These are phyloP conservation scores for Geoglossum cookeanum DNA, from an alignment of 2,329 filamentous ascomycete species.

Conservation along the genomic window DNA sequence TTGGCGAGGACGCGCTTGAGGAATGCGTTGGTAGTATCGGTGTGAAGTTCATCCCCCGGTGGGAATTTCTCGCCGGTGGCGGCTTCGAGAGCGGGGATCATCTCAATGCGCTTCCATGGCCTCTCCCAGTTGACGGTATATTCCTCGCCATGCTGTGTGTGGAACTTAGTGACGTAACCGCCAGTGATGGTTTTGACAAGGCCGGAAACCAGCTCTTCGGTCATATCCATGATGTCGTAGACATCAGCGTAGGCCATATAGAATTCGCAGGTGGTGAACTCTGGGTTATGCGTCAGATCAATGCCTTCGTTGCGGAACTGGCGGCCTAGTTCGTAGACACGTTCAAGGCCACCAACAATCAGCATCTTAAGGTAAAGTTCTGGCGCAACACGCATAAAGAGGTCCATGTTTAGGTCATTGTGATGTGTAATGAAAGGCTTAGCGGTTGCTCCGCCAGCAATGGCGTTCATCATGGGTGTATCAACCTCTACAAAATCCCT, in stretches of 20 bases:
- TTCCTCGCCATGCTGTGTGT: conserved; percentile 67
- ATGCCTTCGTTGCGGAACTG: conserved; percentile 91
- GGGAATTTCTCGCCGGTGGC: conserved; percentile 88
- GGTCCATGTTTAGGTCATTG: conserved; percentile 86
- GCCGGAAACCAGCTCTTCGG: conserved; percentile 79
- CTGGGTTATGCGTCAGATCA: conserved; percentile 89
- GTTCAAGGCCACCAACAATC: conserved; percentile 82
- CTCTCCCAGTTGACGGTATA: conserved; percentile 92
- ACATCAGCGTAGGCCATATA: conserved; percentile 89
- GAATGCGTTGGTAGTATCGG: conserved; percentile 73
- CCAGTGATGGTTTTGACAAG: conserved; percentile 82
- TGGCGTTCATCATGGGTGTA: conserved; percentile 93
- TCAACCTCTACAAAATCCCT: conserved; percentile 85
- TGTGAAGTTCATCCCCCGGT: conserved; percentile 73
- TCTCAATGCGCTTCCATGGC: conserved; percentile 84
- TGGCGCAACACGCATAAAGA: conserved; percentile 87
- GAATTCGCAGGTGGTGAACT: conserved; percentile 96
- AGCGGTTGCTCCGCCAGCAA: conserved; percentile 87
- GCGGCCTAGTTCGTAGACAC: conserved; percentile 87
- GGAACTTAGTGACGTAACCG: conserved; percentile 66
- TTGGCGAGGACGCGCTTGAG: conserved; percentile 70
- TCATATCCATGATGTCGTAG: conserved; percentile 76
- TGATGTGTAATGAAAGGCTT: conserved; percentile 91
- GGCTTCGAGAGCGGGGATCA: conserved; percentile 87
- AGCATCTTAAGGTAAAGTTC: conserved; percentile 95